Conservation (phyloP, 257 asterid genomes). For the Cordia subcordata region DNA sequence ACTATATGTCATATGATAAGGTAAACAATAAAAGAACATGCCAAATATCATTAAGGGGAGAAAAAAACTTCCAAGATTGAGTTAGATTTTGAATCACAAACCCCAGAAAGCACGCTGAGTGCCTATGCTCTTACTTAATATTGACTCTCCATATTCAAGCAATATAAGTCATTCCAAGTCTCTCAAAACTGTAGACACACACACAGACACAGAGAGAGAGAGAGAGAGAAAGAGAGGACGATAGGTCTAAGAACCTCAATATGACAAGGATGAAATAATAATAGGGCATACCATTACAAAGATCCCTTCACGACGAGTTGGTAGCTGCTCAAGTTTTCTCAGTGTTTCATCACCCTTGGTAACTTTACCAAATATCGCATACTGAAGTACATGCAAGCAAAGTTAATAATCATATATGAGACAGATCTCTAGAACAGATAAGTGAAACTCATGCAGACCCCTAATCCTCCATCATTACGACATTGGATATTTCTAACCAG, state of each 20-base stretch:
- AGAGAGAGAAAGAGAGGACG: neutral
- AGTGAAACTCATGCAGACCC: conserved; percentile 3
- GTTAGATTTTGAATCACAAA: too few species aligned
- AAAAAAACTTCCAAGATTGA: too few species aligned
- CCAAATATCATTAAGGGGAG: too few species aligned
- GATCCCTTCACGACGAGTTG: conserved; percentile 83
- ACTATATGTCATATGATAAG: too few species aligned
- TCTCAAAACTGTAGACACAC: neutral
- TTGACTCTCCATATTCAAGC: conserved; percentile 1
- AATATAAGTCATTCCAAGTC: neutral
- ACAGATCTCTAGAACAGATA: neutral
- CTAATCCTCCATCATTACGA: neutral
- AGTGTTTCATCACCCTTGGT: conserved; percentile 91
- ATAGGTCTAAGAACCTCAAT: neutral
- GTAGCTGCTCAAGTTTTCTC: conserved; percentile 87
- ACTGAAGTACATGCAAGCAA: conserved; percentile 41
- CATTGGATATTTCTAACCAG: neutral
- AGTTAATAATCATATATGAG: conserved; percentile 5
- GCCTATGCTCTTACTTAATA: too few species aligned
- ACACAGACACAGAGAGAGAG: too few species aligned
- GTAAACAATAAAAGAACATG: too few species aligned
- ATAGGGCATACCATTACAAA: conserved; percentile 71
- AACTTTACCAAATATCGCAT: conserved; percentile 91
- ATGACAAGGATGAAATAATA: conserved; percentile 7
- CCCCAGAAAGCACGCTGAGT: too few species aligned